Evolutionary conservation across 2,329 filamentous ascomycete genomes (phyloP).

Genomic region (Fusarium globosum): DNA sequence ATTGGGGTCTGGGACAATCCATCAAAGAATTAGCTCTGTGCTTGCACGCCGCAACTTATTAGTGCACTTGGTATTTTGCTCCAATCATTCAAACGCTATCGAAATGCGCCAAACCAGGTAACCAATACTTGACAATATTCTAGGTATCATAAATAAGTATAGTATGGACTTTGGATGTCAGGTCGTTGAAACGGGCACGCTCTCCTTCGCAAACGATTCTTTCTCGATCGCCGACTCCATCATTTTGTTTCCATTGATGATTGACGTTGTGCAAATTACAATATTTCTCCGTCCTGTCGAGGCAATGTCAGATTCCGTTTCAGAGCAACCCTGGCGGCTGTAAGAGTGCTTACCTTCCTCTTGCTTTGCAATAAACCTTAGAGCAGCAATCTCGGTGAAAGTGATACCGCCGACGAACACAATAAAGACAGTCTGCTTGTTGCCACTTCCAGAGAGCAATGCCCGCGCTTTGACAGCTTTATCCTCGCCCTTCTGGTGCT

Average conservation of each 20-base stretch:
- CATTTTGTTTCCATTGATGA: constrained; percentile 89
- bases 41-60: neutral
- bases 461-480: constrained; percentile 89
- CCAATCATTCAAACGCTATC: neutral
- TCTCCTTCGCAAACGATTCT: constrained; percentile 66
- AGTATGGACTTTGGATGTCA: constrained; percentile 19
- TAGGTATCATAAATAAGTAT: constrained; percentile 32
- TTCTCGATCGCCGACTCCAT: constrained; percentile 87
- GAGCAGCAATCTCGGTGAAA: constrained; percentile 93
- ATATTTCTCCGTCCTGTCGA: constrained; percentile 77
- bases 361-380: constrained; percentile 88
- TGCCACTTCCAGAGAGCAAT: constrained; percentile 80
- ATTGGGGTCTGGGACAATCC: neutral
- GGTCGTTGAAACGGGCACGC: constrained; percentile 30
- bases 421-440: constrained; percentile 90
- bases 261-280: constrained; percentile 90
- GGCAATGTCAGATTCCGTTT: constrained; percentile 23
- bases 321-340: neutral
- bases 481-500: constrained; percentile 91
- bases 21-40: neutral
- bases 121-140: constrained; percentile 16
- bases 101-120: constrained; percentile 19
- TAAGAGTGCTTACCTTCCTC: constrained; percentile 70
- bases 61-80: neutral
- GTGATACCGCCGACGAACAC: constrained; percentile 98